Conservation (phyloP, 2,329 filamentous ascomycete species). For the Gaeumannomyces tritici region DNA sequence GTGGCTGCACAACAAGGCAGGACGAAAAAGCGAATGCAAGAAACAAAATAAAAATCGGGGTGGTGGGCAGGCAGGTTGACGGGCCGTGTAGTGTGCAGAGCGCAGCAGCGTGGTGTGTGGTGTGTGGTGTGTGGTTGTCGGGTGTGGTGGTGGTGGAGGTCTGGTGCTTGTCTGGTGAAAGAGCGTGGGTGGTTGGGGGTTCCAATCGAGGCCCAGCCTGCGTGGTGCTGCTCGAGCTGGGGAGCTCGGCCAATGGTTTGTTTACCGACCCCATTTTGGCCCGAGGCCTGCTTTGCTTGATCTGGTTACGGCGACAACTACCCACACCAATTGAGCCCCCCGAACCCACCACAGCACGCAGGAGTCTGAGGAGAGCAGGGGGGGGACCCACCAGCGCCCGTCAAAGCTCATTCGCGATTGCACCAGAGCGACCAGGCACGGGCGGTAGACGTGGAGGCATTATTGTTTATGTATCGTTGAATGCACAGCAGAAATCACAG, state of each 20-base stretch:
- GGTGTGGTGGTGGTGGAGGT: neutral
- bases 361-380: too few species aligned
- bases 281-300: neutral
- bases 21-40: neutral
- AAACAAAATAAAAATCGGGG: slow-evolving; percentile 6
- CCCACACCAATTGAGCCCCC: neutral
- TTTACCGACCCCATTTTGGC: slow-evolving; percentile 13
- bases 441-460: too few species aligned
- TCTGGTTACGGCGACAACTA: neutral
- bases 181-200: neutral
- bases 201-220: neutral
- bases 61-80: neutral
- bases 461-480: too few species aligned
- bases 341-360: too few species aligned
- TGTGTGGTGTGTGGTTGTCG: neutral
- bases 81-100: neutral
- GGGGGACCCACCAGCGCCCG: neutral
- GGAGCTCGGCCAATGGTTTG: slow-evolving; percentile 15
- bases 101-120: neutral
- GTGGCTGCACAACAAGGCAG: neutral
- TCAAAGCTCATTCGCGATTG: neutral
- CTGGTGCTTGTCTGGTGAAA: neutral
- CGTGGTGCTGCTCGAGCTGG: neutral
- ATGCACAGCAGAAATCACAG: too few species aligned
- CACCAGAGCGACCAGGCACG: neutral